Percentiles rank a stretch among this genome's conserved stretches.
Conservation (phyloP, 2,329 filamentous ascomycete genomes). For the Aspergillus sp. region DNA sequence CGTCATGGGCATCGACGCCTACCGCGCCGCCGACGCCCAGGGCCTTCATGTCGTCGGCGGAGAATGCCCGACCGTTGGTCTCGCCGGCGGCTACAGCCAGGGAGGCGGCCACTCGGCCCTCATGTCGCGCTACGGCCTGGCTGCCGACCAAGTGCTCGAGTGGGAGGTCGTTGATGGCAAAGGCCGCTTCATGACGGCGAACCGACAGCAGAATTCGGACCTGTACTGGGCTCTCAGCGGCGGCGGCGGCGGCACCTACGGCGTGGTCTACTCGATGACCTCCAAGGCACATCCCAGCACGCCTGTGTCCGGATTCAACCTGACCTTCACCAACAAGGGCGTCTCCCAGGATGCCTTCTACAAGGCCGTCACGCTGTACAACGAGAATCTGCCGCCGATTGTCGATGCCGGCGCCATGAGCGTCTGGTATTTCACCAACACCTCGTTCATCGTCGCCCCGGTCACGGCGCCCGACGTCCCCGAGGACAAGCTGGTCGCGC, state of each 20-base stretch:
- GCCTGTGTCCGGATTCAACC: conserved; percentile 35
- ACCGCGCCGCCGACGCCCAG: conserved; percentile 36
- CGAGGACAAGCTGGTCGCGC: conserved; percentile 31
- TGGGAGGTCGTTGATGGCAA: conserved; percentile 47
- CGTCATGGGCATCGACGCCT: conserved; percentile 42
- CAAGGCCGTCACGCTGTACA: conserved; percentile 39
- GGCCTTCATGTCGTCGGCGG: conserved; percentile 48
- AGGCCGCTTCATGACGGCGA: conserved; percentile 43
- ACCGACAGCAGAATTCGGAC: conserved; percentile 40
- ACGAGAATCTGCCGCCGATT: conserved; percentile 40
- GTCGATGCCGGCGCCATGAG: conserved; percentile 43
- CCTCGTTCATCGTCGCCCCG: conserved; percentile 39
- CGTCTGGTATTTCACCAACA: conserved; percentile 44
- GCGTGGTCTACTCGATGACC: conserved; percentile 45
- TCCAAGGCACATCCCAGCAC: conserved; percentile 41
- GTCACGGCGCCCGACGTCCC: conserved; percentile 42
- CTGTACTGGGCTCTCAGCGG: conserved; percentile 55
- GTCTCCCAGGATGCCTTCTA: conserved; percentile 40
- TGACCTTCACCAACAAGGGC: conserved; percentile 31
- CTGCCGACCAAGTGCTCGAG: conserved; percentile 50
- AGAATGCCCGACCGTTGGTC: conserved; percentile 45
- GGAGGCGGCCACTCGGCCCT: conserved; percentile 52
- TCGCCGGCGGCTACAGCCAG: conserved; percentile 52
- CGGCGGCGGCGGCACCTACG: conserved; percentile 52
- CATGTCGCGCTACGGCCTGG: conserved; percentile 47